Percentiles rank a stretch among this genome's conserved stretches.
Evolutionary conservation across 139 green algal species (phyloP).

Genomic region (Chlamydomonas sp.): DNA sequence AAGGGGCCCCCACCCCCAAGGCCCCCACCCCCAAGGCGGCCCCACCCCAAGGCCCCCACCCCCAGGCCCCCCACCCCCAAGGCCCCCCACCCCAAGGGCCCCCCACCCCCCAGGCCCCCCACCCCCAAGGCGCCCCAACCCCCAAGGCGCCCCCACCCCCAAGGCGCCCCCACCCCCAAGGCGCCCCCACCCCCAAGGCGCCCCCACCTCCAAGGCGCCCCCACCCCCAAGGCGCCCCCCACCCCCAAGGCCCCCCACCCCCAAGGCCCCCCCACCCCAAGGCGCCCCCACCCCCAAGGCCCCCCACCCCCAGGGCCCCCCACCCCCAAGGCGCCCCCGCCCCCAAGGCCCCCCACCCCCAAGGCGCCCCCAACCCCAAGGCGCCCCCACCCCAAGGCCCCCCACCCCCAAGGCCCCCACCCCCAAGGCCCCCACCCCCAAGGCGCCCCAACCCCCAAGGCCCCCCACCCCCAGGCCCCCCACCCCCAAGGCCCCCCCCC

Average conservation of each 20-base stretch:
- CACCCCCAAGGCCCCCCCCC: constrained; percentile 48
- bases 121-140: constrained; percentile 47
- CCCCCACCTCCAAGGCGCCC: constrained; percentile 28
- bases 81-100: no score
- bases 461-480: constrained; percentile 31
- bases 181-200: constrained; percentile 52
- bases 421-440: constrained; percentile 54
- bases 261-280: not conserved
- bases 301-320: constrained; percentile 42
- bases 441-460: no score
- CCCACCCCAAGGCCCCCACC: no score
- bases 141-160: constrained; percentile 52
- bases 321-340: no score
- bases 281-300: no score
- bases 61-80: constrained; percentile 52
- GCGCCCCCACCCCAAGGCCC: no score
- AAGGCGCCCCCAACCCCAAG: no score
- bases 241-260: constrained; percentile 55
- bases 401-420: constrained; percentile 44
- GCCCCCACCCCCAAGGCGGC: constrained; percentile 56
- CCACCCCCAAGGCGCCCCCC: constrained; percentile 44
- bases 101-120: no score
- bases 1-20: no score
- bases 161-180: not conserved
- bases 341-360: constrained; percentile 52